phyloP scores from a whole-genome alignment of 139 green algal species.

The Chlorella sp. region DNA sequence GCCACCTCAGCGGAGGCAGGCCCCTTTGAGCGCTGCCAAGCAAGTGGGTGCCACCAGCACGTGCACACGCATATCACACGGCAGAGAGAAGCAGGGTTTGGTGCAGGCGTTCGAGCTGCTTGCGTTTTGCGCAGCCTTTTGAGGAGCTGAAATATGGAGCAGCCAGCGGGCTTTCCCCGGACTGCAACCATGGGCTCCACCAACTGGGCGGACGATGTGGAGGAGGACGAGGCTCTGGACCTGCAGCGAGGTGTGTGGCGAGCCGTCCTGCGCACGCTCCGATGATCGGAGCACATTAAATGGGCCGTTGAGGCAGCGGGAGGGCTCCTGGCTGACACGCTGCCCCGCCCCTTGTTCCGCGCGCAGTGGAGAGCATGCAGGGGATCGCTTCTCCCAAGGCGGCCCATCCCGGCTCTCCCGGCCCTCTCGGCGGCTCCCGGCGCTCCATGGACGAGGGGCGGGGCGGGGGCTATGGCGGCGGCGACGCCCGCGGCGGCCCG shows the following conservation, averaged over 20 bases:
- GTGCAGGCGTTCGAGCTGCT: no score
- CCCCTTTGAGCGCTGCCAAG: no score
- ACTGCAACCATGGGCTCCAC: slow-evolving; percentile 8
- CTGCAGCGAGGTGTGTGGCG: slow-evolving; percentile 25
- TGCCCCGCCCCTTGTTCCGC: neutral
- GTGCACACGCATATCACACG: no score
- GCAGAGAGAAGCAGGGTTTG: no score
- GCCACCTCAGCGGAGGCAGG: no score
- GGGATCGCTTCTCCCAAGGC: neutral
- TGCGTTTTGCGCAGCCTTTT: no score
- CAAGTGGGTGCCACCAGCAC: no score
- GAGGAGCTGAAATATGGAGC: neutral
- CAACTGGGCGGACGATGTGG: slow-evolving; percentile 54
- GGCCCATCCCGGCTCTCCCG: neutral
- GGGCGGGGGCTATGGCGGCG: neutral
- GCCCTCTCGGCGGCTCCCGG: neutral
- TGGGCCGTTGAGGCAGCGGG: no score
- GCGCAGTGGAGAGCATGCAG: slow-evolving; percentile 20
- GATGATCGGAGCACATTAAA: no score
- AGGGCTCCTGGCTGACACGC: neutral
- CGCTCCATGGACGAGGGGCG: neutral
- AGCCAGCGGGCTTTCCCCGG: neutral
- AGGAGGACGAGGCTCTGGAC: slow-evolving; percentile 49
- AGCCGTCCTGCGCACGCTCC: no score
- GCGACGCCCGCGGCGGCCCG: neutral